A percentile compares a stretch with the other conserved stretches of the same genome.
These are phyloP conservation scores for Arthrobotrys sphaeroides DNA, from an alignment of 2,329 filamentous ascomycete species.

Conservation along the genomic window DNA sequence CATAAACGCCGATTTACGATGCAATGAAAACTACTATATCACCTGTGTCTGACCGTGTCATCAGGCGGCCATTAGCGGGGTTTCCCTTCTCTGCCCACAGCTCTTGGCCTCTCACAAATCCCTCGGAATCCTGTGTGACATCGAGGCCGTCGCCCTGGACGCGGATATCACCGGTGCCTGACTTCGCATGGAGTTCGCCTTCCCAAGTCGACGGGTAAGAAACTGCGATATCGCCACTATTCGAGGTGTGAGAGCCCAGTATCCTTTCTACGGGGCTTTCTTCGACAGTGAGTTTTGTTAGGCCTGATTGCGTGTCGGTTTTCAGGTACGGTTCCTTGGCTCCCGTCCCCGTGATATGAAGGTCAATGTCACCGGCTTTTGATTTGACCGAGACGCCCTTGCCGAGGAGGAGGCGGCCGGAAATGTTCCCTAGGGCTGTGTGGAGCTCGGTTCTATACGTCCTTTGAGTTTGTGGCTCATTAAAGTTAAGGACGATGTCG, in stretches of 20 bases:
- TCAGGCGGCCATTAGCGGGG: constrained; percentile 25
- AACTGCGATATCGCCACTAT: constrained; percentile 18
- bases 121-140: constrained; percentile 30
- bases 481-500: constrained; percentile 19
- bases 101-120: constrained; percentile 34
- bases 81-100: constrained; percentile 48
- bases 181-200: constrained; percentile 45
- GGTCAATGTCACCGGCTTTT: constrained; percentile 24
- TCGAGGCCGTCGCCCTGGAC: constrained; percentile 16
- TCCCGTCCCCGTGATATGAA: constrained; percentile 13
- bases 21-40: constrained; percentile 28
- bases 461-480: not conserved
- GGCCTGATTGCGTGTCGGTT: constrained; percentile 30
- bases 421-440: constrained; percentile 12
- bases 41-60: constrained; percentile 24
- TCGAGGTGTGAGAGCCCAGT: constrained; percentile 26
- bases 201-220: constrained; percentile 41
- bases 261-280: not conserved
- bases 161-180: constrained; percentile 24
- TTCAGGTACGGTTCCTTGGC: constrained; percentile 13
- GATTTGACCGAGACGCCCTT: constrained; percentile 31
- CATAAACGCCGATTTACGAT: not conserved
- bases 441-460: constrained; percentile 13
- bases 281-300: constrained; percentile 12
- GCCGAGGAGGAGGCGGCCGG: constrained; percentile 17